A percentile compares a stretch with the other conserved stretches of the same genome.
Conservation (phyloP, 306 rosid genomes). For the Lathyrus aphaca region DNA sequence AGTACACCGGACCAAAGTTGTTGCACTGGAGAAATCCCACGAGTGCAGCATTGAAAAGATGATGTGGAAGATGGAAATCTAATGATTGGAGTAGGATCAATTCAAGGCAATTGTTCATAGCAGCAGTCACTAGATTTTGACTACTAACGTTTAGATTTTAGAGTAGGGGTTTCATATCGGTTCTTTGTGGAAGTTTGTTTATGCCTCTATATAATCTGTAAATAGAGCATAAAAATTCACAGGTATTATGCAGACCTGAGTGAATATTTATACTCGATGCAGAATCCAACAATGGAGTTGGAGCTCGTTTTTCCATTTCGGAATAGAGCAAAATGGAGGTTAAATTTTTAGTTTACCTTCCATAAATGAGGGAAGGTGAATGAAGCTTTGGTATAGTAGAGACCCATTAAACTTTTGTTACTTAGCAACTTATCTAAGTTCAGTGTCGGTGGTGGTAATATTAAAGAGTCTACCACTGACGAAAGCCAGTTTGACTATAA, state of each 20-base stretch:
- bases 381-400: slow-evolving; percentile 57
- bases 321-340: slow-evolving; percentile 96
- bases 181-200: slow-evolving; percentile 58
- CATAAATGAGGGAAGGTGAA: slow-evolving; percentile 57
- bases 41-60: slow-evolving; percentile 57
- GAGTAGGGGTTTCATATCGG: slow-evolving; percentile 56
- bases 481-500: slow-evolving; percentile 52
- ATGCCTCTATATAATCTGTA: slow-evolving; percentile 83
- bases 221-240: slow-evolving; percentile 91
- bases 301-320: slow-evolving; percentile 81
- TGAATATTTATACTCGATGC: slow-evolving; percentile 89
- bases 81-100: slow-evolving; percentile 45
- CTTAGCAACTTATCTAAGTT: slow-evolving; percentile 44
- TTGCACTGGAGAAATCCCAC: slow-evolving; percentile 72
- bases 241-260: slow-evolving; percentile 56
- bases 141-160: slow-evolving; percentile 69
- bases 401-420: slow-evolving; percentile 49
- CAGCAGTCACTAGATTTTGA: slow-evolving; percentile 66
- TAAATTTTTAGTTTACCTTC: slow-evolving; percentile 78
- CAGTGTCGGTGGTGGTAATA: slow-evolving; percentile 53
- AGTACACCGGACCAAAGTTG: slow-evolving; percentile 73
- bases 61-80: slow-evolving; percentile 85
- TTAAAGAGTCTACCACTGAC: slow-evolving; percentile 55
- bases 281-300: slow-evolving; percentile 92
- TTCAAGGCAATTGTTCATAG: slow-evolving; percentile 83